Percentiles rank a stretch among this genome's conserved stretches.
phyloP scores from a whole-genome alignment of 306 rosid genomes.

The Dryas octopetala region DNA sequence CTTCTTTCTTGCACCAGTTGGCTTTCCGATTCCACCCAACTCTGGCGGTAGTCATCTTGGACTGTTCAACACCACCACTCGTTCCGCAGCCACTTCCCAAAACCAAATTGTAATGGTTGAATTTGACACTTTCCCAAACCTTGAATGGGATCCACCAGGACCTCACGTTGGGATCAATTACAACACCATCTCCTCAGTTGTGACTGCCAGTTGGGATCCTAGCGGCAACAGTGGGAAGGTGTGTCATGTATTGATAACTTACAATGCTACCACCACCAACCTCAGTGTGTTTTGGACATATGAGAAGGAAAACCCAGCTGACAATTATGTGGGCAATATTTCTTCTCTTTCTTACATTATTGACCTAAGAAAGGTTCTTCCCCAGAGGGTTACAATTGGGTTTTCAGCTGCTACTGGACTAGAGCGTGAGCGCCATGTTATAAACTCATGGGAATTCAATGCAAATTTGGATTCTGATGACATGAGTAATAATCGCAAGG shows the following conservation, averaged over 20 bases:
- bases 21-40: background rate
- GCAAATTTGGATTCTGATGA: conserved; percentile 13
- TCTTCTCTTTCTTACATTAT: conserved; percentile 3
- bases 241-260: conserved; percentile 14
- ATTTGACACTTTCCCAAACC: conserved; percentile 11
- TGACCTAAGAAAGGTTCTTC: conserved; percentile 29
- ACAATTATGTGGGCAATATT: background rate
- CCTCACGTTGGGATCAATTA: conserved; percentile 15
- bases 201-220: background rate
- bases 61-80: conserved; percentile 6
- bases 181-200: background rate
- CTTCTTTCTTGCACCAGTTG: conserved; percentile 25
- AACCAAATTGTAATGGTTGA: conserved; percentile 17
- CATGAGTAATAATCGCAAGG: background rate
- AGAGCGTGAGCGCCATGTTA: background rate
- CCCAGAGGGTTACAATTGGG: conserved; percentile 34
- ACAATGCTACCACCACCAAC: conserved; percentile 27
- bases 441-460: conserved; percentile 42
- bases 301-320: background rate
- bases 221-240: background rate
- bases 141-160: background rate
- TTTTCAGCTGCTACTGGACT: conserved; percentile 36
- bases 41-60: conserved; percentile 17
- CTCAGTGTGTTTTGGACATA: conserved; percentile 12
- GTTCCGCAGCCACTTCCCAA: background rate